A percentile compares a stretch with the other conserved stretches of the same genome.
Evolutionary conservation across 148 eudicot species (phyloP).

Genomic region (Cornus controversa): DNA sequence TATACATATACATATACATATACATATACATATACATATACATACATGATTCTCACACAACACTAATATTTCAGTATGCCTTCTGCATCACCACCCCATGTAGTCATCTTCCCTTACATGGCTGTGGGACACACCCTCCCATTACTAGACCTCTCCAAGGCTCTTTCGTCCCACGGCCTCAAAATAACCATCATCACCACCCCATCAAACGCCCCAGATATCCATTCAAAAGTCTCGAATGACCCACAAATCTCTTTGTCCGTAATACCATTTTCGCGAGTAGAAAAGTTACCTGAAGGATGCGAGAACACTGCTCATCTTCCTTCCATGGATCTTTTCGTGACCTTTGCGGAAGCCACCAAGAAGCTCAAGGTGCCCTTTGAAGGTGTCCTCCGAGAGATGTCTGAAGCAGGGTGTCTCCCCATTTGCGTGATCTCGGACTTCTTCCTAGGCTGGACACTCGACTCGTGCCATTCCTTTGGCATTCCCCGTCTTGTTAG

Average conservation of each 20-base stretch:
- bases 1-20: too few relatives aligned
- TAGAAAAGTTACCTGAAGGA: slow-evolving; percentile 26
- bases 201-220: slow-evolving; percentile 17
- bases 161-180: slow-evolving; percentile 18
- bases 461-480: slow-evolving; percentile 16
- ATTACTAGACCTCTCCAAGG: slow-evolving; percentile 31
- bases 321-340: slow-evolving; percentile 23
- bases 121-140: slow-evolving; percentile 42
- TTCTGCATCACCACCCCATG: slow-evolving; percentile 15
- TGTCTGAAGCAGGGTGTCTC: background rate
- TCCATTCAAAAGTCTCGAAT: background rate
- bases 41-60: too few relatives aligned
- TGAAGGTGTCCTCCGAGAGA: slow-evolving; percentile 20
- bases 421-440: slow-evolving; percentile 36
- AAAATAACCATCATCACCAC: slow-evolving; percentile 28
- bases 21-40: too few relatives aligned
- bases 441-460: slow-evolving; percentile 30
- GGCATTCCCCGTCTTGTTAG: slow-evolving; percentile 33
- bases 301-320: slow-evolving; percentile 35
- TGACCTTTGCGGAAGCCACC: slow-evolving; percentile 30
- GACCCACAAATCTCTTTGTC: slow-evolving; percentile 16
- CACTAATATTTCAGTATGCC: too few relatives aligned
- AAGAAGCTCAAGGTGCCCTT: slow-evolving; percentile 29
- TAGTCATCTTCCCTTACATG: slow-evolving; percentile 34
- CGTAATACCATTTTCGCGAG: slow-evolving; percentile 23